Evolutionary conservation across 2,329 filamentous ascomycete genomes (phyloP).

Genomic region (Xylariaceae sp.): DNA sequence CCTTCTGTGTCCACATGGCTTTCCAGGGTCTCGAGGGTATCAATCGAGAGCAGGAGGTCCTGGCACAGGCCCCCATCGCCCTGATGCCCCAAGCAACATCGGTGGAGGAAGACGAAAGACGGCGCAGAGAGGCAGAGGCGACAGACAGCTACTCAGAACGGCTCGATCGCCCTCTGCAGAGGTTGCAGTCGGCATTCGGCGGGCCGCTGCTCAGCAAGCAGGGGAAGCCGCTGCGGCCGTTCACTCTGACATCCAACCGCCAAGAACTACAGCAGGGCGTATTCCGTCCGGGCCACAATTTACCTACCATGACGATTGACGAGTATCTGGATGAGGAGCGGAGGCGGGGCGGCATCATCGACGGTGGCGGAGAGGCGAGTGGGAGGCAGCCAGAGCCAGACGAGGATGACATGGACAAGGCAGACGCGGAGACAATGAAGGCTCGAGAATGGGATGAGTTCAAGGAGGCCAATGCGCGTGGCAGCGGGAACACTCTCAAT

Average conservation of each 20-base stretch:
- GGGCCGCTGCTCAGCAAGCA: conserved; percentile 70
- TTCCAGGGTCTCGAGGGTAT: conserved; percentile 85
- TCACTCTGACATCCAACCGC: conserved; percentile 74
- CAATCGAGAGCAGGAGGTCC: conserved; percentile 74
- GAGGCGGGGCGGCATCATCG: conserved; percentile 76
- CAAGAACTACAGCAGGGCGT: conserved; percentile 72
- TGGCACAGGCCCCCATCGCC: conserved; percentile 62
- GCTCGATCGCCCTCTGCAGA: conserved; percentile 58
- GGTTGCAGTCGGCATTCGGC: conserved; percentile 40
- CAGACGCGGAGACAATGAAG: conserved; percentile 86
- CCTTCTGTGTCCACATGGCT: conserved; percentile 66
- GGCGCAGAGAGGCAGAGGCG: conserved; percentile 25
- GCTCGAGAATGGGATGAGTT: conserved; percentile 94
- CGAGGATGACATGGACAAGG: conserved; percentile 84
- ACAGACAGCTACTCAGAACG: conserved; percentile 59
- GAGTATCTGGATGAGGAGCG: conserved; percentile 94
- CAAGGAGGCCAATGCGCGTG: conserved; percentile 79
- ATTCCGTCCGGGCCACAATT: conserved; percentile 82
- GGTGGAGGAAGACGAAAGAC: conserved; percentile 39
- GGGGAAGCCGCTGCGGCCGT: conserved; percentile 84
- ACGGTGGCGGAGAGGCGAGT: conserved; percentile 77
- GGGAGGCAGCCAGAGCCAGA: conserved; percentile 64
- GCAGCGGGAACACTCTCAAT: conserved; percentile 76
- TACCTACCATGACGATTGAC: conserved; percentile 96
- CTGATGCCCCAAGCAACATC: conserved; percentile 33